Percentiles rank a stretch among this genome's conserved stretches.
Conservation (phyloP, 106 monocot genomes). For the Acorus calamus region DNA sequence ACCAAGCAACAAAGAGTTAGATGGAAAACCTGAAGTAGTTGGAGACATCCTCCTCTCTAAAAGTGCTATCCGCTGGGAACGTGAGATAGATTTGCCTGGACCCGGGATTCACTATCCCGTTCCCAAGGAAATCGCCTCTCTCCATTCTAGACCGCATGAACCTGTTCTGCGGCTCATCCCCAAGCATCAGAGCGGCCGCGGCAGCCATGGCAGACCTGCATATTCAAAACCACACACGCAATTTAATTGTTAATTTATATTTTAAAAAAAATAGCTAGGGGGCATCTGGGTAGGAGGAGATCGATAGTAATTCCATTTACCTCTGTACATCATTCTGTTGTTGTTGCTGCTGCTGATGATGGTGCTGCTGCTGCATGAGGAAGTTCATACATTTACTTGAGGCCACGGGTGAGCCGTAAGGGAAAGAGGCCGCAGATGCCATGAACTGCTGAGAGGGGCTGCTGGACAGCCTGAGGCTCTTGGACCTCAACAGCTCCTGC, state of each 20-base stretch:
- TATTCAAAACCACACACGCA: too few species aligned
- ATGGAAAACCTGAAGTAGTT: constrained; percentile 74
- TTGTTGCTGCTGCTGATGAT: constrained; percentile 13
- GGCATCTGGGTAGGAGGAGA: not conserved
- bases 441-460: constrained; percentile 21
- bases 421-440: constrained; percentile 35
- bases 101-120: constrained; percentile 54
- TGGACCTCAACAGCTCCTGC: constrained; percentile 62
- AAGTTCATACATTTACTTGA: constrained; percentile 51
- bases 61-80: constrained; percentile 89
- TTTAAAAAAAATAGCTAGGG: too few species aligned
- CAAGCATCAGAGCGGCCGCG: constrained; percentile 42
- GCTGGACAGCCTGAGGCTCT: constrained; percentile 45
- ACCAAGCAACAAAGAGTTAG: not conserved
- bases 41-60: constrained; percentile 88
- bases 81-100: constrained; percentile 91
- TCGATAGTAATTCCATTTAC: constrained; percentile 13
- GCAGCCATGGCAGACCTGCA: constrained; percentile 21
- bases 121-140: constrained; percentile 38
- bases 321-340: constrained; percentile 66
- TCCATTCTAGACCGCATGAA: constrained; percentile 51
- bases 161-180: constrained; percentile 54
- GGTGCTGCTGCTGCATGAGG: constrained; percentile 36
- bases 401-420: constrained; percentile 41
- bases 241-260: not conserved